Evolutionary conservation across 2,329 filamentous ascomycete genomes (phyloP), one percentile per base, ranked within the genome.

Genomic region (Didymella arachidicola): DNA sequence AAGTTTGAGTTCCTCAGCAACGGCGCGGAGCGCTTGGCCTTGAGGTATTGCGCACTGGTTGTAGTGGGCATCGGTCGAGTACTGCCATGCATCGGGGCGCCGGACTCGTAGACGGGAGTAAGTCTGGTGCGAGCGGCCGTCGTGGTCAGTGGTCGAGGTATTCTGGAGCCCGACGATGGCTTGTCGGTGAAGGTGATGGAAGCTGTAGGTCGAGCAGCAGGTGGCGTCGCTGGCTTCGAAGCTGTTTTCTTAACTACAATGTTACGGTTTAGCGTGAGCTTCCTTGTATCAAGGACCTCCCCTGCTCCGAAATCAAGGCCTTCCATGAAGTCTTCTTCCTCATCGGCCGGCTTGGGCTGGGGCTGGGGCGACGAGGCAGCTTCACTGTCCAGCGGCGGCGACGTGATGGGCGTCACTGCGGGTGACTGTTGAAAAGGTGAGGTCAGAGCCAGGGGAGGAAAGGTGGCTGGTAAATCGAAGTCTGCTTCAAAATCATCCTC

Each of bases 161-260:
- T 89, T 56, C 93, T 89, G 32, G 93, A 95, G 43, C 78, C 73
- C 19, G 74, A 68, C 19, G 75, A 68, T 8, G 69, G 65, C 59
- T 93, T 93, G 77, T 91, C 95, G 46, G 92, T 96, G 73, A 98
- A 98, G 7, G 93, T 97, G 61, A 98, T 82, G 12, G 93, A 94
- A 27, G 95, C 90, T 11, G 92, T 88, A 18, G 91, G 87, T 53
- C 84, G 80, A 61, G 91, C 86, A 22, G 85, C 84, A 45, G 92
- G 90, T 65, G 92, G 93, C 14, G 84, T 80, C 19, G 87, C 84
- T 52, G 87, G 83, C 61, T 74, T 77, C 34, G 66, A 43, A 44
- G 76, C 76, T 22, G 86, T 81, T 64, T 88, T 86, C 78, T 96
- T 97, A 69, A 96, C 84, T 74, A 94, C 93, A 65, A 99, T 86